Evolutionary conservation across 1,284 basidiomycete genomes (phyloP).

Genomic region (Termitomyces sp.): DNA sequence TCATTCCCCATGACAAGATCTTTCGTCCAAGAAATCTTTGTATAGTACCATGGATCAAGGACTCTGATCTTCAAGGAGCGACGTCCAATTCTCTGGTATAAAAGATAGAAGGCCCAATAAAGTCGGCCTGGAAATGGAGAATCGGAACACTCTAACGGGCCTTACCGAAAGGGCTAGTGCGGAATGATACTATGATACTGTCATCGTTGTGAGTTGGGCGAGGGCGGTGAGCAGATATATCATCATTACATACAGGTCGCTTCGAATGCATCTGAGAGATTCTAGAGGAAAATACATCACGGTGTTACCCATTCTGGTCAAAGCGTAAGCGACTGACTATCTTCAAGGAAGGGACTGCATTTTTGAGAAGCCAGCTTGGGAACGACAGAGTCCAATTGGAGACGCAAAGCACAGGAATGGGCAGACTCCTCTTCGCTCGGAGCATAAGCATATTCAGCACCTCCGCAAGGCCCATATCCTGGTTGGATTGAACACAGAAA

Average conservation of each 20-base stretch:
- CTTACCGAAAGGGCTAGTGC: too few relatives aligned
- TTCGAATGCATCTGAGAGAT: neutral
- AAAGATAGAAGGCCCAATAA: too few relatives aligned
- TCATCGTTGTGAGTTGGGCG: neutral
- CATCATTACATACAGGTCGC: neutral
- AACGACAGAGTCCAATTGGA: slow-evolving; percentile 1
- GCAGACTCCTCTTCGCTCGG: too few relatives aligned
- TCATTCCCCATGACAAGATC: too few relatives aligned
- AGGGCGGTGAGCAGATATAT: neutral
- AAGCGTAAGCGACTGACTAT: neutral
- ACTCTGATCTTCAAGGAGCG: too few relatives aligned
- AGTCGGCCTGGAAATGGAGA: too few relatives aligned
- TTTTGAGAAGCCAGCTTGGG: neutral
- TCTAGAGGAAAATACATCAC: neutral
- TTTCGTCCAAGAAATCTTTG: too few relatives aligned
- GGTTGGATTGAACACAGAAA: neutral
- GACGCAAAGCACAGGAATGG: neutral
- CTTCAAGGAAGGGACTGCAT: neutral
- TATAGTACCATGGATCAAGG: too few relatives aligned
- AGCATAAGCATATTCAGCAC: neutral
- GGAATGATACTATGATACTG: too few relatives aligned
- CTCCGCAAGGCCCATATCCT: neutral
- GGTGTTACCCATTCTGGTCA: neutral
- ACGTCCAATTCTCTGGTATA: too few relatives aligned
- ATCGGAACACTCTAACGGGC: too few relatives aligned